Conservation (phyloP, 2,329 filamentous ascomycete species). For the Colletotrichum musae region DNA sequence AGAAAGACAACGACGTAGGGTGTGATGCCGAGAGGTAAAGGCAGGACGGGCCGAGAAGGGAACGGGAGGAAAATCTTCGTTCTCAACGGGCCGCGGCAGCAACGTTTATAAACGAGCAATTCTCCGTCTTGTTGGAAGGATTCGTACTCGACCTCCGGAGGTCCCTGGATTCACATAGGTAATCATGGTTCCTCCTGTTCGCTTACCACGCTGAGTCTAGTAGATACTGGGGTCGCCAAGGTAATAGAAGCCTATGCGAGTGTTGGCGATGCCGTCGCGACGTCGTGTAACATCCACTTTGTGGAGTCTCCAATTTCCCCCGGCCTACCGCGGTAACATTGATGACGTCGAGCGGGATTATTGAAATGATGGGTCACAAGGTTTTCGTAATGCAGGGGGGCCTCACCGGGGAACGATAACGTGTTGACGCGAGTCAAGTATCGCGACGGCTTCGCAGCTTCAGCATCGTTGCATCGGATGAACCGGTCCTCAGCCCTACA, state of each 20-base stretch:
- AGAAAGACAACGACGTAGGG: conserved; percentile 19
- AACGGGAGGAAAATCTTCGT: not conserved
- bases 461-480: conserved; percentile 4
- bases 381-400: conserved; percentile 19
- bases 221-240: conserved; percentile 25
- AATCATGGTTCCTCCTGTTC: conserved; percentile 26
- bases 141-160: conserved; percentile 7
- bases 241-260: conserved; percentile 6
- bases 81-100: conserved; percentile 21
- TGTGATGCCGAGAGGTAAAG: conserved; percentile 10
- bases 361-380: conserved; percentile 27
- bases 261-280: conserved; percentile 31
- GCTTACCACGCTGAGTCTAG: conserved; percentile 29
- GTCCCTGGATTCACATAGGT: conserved; percentile 2
- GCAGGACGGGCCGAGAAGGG: conserved; percentile 28
- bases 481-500: conserved; percentile 28
- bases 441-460: not conserved
- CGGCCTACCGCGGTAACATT: conserved; percentile 21
- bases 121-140: not conserved
- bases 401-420: not conserved
- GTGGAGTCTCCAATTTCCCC: conserved; percentile 34
- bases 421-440: not conserved
- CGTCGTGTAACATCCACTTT: conserved; percentile 40
- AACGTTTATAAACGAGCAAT: conserved; percentile 23
- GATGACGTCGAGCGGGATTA: conserved; percentile 32